Conservation (phyloP, 2,329 filamentous ascomycete genomes). For the Lachnellula subtilissima region DNA sequence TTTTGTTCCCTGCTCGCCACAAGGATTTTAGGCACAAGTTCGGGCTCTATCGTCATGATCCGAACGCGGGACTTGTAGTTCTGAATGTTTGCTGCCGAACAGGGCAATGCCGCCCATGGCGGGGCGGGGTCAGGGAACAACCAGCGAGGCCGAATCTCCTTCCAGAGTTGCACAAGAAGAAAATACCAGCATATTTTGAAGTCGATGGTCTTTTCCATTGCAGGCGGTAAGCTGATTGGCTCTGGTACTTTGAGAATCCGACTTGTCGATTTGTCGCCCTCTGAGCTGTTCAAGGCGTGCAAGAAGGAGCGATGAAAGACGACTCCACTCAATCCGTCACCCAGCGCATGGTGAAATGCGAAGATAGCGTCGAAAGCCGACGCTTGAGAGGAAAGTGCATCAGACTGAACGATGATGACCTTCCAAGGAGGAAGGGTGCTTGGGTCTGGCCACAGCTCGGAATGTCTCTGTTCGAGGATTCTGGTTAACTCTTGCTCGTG, state of each 20-base stretch:
- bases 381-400: constrained; percentile 7
- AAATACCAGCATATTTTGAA: constrained; percentile 37
- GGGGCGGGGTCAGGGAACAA: constrained; percentile 28
- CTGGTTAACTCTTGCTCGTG: constrained; percentile 34
- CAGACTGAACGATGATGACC: constrained; percentile 35
- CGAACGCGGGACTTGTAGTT: constrained; percentile 8
- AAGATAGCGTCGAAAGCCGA: constrained; percentile 36
- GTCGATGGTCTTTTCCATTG: constrained; percentile 20
- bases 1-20: constrained; percentile 26
- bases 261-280: constrained; percentile 4
- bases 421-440: constrained; percentile 44
- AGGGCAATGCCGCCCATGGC: constrained; percentile 37
- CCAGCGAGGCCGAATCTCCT: constrained; percentile 36
- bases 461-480: constrained; percentile 35
- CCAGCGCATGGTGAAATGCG: constrained; percentile 48
- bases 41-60: constrained; percentile 8
- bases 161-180: constrained; percentile 39
- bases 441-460: constrained; percentile 39
- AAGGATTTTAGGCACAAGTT: constrained; percentile 3
- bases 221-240: constrained; percentile 17
- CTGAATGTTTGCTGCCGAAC: constrained; percentile 32
- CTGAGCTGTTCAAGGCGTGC: constrained; percentile 35
- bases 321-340: constrained; percentile 46
- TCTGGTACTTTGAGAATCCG: constrained; percentile 31
- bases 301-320: constrained; percentile 47